Percentiles rank a stretch among this genome's conserved stretches.
phyloP scores from a whole-genome alignment of 805 yeast genomes.

The Candida ascalaphidarum region DNA sequence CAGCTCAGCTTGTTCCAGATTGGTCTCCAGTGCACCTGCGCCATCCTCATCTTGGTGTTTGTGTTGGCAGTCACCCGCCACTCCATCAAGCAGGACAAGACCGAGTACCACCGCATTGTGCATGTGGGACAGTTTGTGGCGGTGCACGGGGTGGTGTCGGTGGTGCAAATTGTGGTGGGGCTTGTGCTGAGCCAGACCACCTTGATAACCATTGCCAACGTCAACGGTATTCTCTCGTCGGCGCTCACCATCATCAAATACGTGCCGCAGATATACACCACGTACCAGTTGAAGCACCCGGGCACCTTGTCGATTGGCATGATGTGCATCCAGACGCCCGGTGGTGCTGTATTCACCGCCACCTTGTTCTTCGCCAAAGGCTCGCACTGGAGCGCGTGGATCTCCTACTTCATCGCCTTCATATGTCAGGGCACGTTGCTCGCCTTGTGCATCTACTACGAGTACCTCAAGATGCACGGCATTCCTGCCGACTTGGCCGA shows the following conservation, averaged over 20 bases:
- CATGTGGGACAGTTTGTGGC: conserved; percentile 33
- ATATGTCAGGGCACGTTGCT: conserved; percentile 54
- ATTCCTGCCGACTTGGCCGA: no score
- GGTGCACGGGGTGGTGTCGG: conserved; percentile 24
- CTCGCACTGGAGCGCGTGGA: conserved; percentile 81
- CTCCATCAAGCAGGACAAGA: conserved; percentile 37
- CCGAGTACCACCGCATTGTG: conserved; percentile 34
- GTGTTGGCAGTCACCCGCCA: conserved; percentile 41
- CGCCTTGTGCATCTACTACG: conserved; percentile 50
- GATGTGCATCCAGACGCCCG: conserved; percentile 87
- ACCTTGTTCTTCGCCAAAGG: conserved; percentile 65
- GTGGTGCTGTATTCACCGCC: conserved; percentile 76
- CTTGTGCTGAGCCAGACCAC: conserved; percentile 13
- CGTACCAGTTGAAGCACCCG: conserved; percentile 60
- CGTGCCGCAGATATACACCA: conserved; percentile 71
- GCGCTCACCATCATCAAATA: conserved; percentile 61
- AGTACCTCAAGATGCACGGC: conserved; percentile 5
- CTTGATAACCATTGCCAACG: conserved; percentile 38
- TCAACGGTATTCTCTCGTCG: conserved; percentile 61
- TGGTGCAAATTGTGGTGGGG: conserved; percentile 26
- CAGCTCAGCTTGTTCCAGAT: conserved; percentile 63
- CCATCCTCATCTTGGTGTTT: conserved; percentile 45
- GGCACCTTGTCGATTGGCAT: conserved; percentile 73
- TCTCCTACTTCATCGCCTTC: conserved; percentile 71
- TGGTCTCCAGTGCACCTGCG: conserved; percentile 52